Base-by-base conservation (phyloP, 148 eudicot genomes). In the Cornus suecica region DNA sequence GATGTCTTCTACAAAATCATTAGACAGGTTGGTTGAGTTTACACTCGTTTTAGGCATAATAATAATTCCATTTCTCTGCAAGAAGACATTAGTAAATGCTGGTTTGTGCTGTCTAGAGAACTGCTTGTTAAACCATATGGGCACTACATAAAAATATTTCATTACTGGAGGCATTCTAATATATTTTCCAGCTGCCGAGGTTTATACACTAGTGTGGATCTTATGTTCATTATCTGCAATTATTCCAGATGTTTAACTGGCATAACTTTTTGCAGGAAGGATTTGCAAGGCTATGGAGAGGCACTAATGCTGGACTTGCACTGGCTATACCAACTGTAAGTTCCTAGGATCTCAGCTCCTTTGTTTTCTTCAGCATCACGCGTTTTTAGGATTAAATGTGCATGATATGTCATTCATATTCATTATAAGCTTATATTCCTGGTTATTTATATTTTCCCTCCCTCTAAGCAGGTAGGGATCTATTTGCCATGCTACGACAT, bases 281-380 rank as follows among this genome's bases (percentile, higher is more conserved):
- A 42, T 28, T 93, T 68, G 73, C 83, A 41, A 90, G 90, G 73
- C 84, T 96, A 58, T 96, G 99, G 98, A 90, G 97, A 85, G 99
- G 99, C 77, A 96, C 99, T 75, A 93, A 90, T 87, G 99, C 98
- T 56, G 93, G 91, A 56, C 86, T 96, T 66, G 98, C 98, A 42
- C 81, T 96, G 72, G 99, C 99, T 74, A 70, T 96, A 51, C 99
- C 99, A 70, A 96, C 97, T 86, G 99, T 95, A 79, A 85, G 91
- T 79, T 77, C 68, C 66, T 76, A 76, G 42, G 68, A 65, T 14
- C 52, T 20, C 52, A 14, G 31, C 30, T 20, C 34, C 7, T 2
- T 71, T 71, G 51, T 32, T 58, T 65, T 71, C 30, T 65, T 60
- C 29, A 65, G n/a, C 15, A 52, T 7, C 24, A 28, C 42, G 58